These are phyloP conservation scores for Daedaleopsis sinensis DNA, from an alignment of 768 basidiomycete species.

Conservation along the genomic window DNA sequence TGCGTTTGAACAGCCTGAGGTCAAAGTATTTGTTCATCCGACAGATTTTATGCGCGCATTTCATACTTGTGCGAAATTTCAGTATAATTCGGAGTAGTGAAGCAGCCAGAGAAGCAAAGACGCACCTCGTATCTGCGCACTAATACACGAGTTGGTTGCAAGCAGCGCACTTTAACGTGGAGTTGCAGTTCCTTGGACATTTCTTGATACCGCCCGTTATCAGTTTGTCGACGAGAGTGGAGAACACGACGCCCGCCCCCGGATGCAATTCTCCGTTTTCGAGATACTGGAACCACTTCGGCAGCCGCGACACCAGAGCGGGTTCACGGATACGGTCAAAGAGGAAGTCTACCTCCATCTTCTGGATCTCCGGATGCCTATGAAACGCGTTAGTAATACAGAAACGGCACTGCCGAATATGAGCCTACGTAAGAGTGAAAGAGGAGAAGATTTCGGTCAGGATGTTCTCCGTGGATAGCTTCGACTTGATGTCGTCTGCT, in stretches of 20 bases:
- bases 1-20: too few species aligned
- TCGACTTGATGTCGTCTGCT: conserved; percentile 12
- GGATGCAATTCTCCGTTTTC: conserved; percentile 6
- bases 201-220: neutral
- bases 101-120: too few species aligned
- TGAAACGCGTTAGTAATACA: neutral
- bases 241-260: neutral
- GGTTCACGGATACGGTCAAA: neutral
- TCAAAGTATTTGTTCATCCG: too few species aligned
- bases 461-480: conserved; percentile 23
- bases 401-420: neutral
- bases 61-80: too few species aligned
- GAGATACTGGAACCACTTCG: conserved; percentile 7
- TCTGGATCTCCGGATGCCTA: conserved; percentile 13
- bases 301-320: conserved; percentile 3
- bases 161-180: too few species aligned
- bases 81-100: too few species aligned
- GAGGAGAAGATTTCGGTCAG: conserved; percentile 25
- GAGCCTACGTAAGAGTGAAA: conserved; percentile 15
- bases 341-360: conserved; percentile 13
- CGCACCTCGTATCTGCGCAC: too few species aligned
- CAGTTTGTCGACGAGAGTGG: neutral
- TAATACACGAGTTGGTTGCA: too few species aligned
- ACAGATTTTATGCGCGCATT: too few species aligned
- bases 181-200: too few species aligned